Evolutionary conservation across 2,329 filamentous ascomycete genomes (phyloP), one percentile per base, ranked within the genome.

Genomic region (Fonsecaea erecta): DNA sequence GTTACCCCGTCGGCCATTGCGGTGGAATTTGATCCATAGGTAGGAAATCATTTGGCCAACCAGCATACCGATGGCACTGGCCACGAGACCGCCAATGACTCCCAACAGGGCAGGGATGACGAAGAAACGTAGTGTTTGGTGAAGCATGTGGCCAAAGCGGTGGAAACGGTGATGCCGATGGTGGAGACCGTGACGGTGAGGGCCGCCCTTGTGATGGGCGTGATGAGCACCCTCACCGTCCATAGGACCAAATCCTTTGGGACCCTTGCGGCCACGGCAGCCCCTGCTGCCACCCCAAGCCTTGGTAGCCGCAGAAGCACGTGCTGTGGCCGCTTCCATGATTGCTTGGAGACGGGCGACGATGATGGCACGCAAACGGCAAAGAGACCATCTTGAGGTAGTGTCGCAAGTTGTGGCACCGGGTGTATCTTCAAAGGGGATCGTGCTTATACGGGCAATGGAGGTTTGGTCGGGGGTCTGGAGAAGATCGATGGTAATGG

Each of bases 61-160:
- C n/a, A 83, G 71, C 78, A 82, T 80, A 53, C 80, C 81, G 51
- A 83, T 68, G 9, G 77, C 78, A 65, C 77, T 80, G 30, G 80
- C 80, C 51, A 77, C 74, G 60, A 83, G 70, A 63, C 80, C 80
- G 30, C 80, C 79, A 28, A 80, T 72, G 34, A 82, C 74, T 48
- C 81, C 81, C 5, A 82, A 70, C 1, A 80, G 62, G 32, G 79
- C 78, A 3, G 80, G 81, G 54, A 83, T 73, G 53, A 82, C 68
- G 34, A 82, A 77, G 68, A 80, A 78, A 48, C 77, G 78, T 26
- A 82, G 70, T 21, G 79, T 73, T n/a, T 77, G 76, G 64, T 75
- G 77, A 16, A 77, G 72, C 69, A 80, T 77, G 46, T 74, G 74
- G 56, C 74, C 73, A 18, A 68, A 32, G 30, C 64, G 64, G 55